Percentiles rank a stretch among this genome's conserved stretches.
Conservation (phyloP, 225 moss, liverwort and hornwort species). For the Marchantia polymorpha region DNA sequence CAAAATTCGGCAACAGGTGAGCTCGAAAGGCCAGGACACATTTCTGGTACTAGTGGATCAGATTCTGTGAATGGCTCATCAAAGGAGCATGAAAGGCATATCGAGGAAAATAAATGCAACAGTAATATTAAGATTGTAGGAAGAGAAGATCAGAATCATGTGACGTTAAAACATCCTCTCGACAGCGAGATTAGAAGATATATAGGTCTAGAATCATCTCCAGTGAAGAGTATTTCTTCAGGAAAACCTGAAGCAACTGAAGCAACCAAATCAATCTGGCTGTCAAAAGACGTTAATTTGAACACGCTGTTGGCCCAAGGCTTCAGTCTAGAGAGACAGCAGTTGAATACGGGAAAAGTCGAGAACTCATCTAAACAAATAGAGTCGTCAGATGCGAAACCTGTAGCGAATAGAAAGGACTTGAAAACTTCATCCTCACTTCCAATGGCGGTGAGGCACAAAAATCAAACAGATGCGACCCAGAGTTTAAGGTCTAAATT, state of each 20-base stretch:
- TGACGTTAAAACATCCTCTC: neutral
- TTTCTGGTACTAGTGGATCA: slow-evolving; percentile 4
- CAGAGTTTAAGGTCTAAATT: neutral
- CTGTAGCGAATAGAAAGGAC: neutral
- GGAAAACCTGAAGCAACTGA: neutral
- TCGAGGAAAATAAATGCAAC: neutral
- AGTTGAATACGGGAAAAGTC: slow-evolving; percentile 5
- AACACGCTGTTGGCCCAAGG: slow-evolving; percentile 1
- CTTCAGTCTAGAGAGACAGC: slow-evolving; percentile 15
- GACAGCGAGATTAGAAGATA: neutral
- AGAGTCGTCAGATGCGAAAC: neutral
- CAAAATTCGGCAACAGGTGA: slow-evolving; percentile 9
- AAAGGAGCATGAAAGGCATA: neutral
- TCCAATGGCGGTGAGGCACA: neutral
- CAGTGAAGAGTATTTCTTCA: neutral
- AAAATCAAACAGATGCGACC: neutral
- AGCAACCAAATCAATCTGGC: slow-evolving; percentile 2
- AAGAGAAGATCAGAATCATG: neutral
- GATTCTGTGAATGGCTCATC: slow-evolving; percentile 2
- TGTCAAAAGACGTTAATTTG: neutral
- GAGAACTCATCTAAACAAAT: neutral
- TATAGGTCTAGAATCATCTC: neutral
- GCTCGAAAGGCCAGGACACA: neutral
- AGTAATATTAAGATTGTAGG: neutral
- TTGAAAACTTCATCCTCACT: neutral